These are phyloP conservation scores for Pichia sp. DNA, from an alignment of 1,139 yeast genomes.

Conservation along the genomic window DNA sequence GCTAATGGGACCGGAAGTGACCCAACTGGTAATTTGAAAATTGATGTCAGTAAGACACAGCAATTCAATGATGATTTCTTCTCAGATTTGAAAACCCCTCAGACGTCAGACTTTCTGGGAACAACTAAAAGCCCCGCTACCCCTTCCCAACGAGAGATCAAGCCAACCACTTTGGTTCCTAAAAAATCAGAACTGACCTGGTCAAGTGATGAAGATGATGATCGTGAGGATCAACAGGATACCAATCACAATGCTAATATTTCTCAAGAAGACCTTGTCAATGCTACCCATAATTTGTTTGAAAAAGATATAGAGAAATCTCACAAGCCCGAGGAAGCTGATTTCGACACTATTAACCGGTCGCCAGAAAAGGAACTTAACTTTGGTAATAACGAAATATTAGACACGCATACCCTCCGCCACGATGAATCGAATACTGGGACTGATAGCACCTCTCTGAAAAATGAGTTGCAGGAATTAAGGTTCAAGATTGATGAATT, in stretches of 20 bases:
- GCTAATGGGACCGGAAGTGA: not conserved
- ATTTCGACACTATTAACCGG: slow-evolving; percentile 10
- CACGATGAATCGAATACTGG: slow-evolving; percentile 6
- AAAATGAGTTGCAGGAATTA: slow-evolving; percentile 1
- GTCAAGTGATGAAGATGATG: slow-evolving; percentile 77
- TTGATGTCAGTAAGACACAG: slow-evolving; percentile 13
- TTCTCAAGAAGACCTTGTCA: not conserved
- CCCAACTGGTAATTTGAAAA: slow-evolving; percentile 2
- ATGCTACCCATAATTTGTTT: not conserved
- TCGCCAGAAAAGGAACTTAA: slow-evolving; percentile 18
- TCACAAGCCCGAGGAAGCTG: not conserved
- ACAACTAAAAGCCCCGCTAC: slow-evolving; percentile 18
- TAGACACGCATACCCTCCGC: slow-evolving; percentile 18
- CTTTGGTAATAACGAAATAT: slow-evolving; percentile 18
- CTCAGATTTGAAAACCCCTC: slow-evolving; percentile 12
- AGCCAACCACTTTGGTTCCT: slow-evolving; percentile 66
- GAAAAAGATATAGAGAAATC: not conserved
- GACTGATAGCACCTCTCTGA: not conserved
- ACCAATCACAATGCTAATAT: not conserved
- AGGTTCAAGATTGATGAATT: slow-evolving; percentile 24
- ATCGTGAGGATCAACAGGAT: slow-evolving; percentile 25
- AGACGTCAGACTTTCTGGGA: slow-evolving; percentile 2
- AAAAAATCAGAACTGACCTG: slow-evolving; percentile 74
- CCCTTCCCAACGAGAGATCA: slow-evolving; percentile 38
- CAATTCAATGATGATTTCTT: slow-evolving; percentile 3